Percentiles rank a stretch among this genome's conserved stretches.
Evolutionary conservation across 768 basidiomycete genomes (phyloP).

Genomic region (Xerocomus spinulosus): DNA sequence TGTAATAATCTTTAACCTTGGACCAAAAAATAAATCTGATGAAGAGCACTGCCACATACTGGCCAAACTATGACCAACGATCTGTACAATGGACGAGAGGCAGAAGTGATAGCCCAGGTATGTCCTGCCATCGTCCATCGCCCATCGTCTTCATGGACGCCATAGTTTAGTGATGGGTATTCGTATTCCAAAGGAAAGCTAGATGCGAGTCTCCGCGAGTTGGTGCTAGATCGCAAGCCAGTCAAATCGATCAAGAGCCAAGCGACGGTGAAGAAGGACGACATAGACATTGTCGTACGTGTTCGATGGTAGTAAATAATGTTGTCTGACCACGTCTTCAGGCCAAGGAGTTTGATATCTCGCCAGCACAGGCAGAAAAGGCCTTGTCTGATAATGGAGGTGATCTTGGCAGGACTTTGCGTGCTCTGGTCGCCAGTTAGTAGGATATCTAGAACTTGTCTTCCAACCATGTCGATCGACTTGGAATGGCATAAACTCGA

Average conservation of each 20-base stretch:
- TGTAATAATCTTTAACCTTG: slow-evolving; percentile 26
- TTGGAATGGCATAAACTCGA: slow-evolving; percentile 89
- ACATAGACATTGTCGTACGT: slow-evolving; percentile 27
- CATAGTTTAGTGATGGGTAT: slow-evolving; percentile 54
- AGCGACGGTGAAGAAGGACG: slow-evolving; percentile 25
- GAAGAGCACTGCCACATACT: slow-evolving; percentile 23
- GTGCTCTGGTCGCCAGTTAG: slow-evolving; percentile 25
- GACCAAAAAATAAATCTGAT: slow-evolving; percentile 10
- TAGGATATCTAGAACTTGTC: too few relatives aligned
- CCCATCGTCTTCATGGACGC: slow-evolving; percentile 26
- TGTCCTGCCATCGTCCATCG: background rate
- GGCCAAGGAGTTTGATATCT: slow-evolving; percentile 30
- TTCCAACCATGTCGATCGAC: slow-evolving; percentile 79
- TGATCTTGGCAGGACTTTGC: slow-evolving; percentile 27
- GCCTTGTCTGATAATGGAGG: slow-evolving; percentile 27
- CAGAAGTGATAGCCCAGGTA: slow-evolving; percentile 28
- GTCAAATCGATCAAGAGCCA: slow-evolving; percentile 43
- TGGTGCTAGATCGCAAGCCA: slow-evolving; percentile 43
- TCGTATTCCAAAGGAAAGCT: slow-evolving; percentile 34
- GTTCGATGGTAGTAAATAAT: too few relatives aligned
- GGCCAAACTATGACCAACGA: slow-evolving; percentile 16
- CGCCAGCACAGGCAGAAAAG: slow-evolving; percentile 28
- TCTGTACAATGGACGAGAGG: slow-evolving; percentile 28
- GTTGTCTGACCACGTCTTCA: slow-evolving; percentile 9
- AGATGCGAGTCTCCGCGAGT: slow-evolving; percentile 45